Evolutionary conservation across 2,329 filamentous ascomycete genomes (phyloP), one percentile per base, ranked within the genome.

Genomic region (Colletotrichum kahawae): DNA sequence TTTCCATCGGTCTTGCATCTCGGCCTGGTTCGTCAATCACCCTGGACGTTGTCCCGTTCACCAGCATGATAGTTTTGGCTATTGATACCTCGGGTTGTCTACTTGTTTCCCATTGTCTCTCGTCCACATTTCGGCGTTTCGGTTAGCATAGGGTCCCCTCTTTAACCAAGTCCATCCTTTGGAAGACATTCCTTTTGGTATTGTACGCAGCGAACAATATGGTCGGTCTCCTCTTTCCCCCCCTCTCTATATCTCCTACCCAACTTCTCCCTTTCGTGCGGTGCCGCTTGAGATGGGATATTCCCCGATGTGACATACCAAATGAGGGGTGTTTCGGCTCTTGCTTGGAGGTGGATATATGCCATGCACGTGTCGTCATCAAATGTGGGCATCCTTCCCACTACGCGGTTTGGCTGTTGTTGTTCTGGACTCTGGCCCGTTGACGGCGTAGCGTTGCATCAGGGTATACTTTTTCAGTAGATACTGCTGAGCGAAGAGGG

Each of bases 41-140:
- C 91, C 91, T 2, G 92, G 92, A 4, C 85, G 90, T 72, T 93
- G 92, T 78, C 92, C 92, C 2, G 90, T 93, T 48, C 92, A 93
- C 81, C 91, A 93, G 79, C 91, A 93, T 81, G 90, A 91, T 78
- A 88, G 89, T 68, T 90, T 88, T 82, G 90, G 90, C 43, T 91
- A 88, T 79, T 88, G 75, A 81, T 70, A 74, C 60, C 70, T 69
- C 48, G 54, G 63, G 29, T n/a, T 43, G 51, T 38, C 43, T 31
- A 66, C 48, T 51, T 57, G 24, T 62, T 62, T 36, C 56, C 43
- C 36, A 29, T 24, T 60, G 29, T 70, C 13, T 62, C 36, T 43
- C 14, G 36, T 64, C 31, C 59, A 60, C 59, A 70, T 74, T 56
- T 29, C 33, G 74, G 74, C 74, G 71, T 76, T 66, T 67, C 70